Conservation (phyloP, 2,329 filamentous ascomycete species). For the Leptodontidium sp. region DNA sequence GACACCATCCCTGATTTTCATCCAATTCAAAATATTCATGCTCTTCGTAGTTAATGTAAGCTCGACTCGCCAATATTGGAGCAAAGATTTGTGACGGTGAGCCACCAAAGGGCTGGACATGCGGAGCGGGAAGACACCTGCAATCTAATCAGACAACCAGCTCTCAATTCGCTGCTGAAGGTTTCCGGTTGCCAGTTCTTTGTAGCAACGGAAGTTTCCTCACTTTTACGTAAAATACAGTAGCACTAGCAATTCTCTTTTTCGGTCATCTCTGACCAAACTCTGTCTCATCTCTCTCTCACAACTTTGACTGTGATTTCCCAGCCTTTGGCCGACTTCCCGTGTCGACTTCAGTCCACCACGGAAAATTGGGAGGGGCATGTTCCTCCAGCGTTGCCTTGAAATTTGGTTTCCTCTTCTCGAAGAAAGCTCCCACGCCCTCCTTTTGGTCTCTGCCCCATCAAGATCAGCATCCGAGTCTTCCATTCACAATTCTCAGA, state of each 20-base stretch:
- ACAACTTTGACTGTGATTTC: slow-evolving; percentile 12
- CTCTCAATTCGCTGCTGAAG: too few species aligned
- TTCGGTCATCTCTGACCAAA: background rate
- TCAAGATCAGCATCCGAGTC: background rate
- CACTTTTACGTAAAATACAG: too few species aligned
- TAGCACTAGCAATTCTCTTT: background rate
- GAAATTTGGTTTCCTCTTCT: slow-evolving; percentile 65
- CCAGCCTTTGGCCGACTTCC: slow-evolving; percentile 13
- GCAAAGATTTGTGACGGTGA: too few species aligned
- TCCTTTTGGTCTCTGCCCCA: slow-evolving; percentile 64
- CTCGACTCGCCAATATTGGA: too few species aligned
- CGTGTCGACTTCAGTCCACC: slow-evolving; percentile 54
- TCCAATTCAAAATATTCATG: too few species aligned
- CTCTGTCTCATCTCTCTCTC: background rate
- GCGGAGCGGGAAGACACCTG: too few species aligned
- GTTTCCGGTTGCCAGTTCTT: too few species aligned
- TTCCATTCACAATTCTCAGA: background rate
- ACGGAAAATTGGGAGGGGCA: slow-evolving; percentile 61
- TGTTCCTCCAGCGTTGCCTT: slow-evolving; percentile 61
- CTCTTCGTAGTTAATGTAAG: too few species aligned
- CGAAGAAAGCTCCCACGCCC: slow-evolving; percentile 64
- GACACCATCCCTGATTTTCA: too few species aligned
- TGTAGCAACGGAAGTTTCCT: too few species aligned
- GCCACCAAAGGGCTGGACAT: too few species aligned
- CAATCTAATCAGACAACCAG: too few species aligned